These are phyloP conservation scores for Ophiostoma triangulosporum DNA, from an alignment of 2,329 filamentous ascomycete genomes.

Conservation along the genomic window DNA sequence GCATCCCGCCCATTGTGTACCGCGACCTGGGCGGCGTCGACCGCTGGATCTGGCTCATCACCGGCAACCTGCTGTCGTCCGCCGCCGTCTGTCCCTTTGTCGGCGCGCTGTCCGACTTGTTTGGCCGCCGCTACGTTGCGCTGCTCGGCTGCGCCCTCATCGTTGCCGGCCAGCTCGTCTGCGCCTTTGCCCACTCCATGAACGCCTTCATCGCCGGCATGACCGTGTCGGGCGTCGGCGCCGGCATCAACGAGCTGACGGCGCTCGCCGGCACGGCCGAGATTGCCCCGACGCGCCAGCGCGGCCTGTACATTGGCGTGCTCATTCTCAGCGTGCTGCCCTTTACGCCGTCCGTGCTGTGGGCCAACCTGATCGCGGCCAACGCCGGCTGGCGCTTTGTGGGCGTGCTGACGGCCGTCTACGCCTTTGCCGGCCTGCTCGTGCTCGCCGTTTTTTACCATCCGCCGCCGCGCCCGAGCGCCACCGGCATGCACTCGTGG, in stretches of 20 bases:
- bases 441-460: conserved; percentile 38
- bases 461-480: conserved; percentile 34
- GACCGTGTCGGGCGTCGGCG: conserved; percentile 47
- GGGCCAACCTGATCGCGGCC: conserved; percentile 38
- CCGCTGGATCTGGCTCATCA: conserved; percentile 47
- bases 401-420: conserved; percentile 37
- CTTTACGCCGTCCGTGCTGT: conserved; percentile 49
- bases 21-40: conserved; percentile 45
- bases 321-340: conserved; percentile 49
- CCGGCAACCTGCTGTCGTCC: conserved; percentile 40
- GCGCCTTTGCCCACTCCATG: conserved; percentile 43
- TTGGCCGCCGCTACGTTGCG: conserved; percentile 47
- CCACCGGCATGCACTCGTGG: conserved; percentile 23
- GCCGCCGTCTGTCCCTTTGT: conserved; percentile 50
- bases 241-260: conserved; percentile 55
- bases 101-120: conserved; percentile 49
- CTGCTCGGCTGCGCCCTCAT: conserved; percentile 39
- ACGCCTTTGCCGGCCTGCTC: conserved; percentile 37
- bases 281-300: conserved; percentile 50
- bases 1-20: conserved; percentile 41
- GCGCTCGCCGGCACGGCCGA: conserved; percentile 55
- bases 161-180: conserved; percentile 45
- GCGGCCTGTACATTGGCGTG: conserved; percentile 47
- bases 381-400: conserved; percentile 40
- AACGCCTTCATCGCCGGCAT: conserved; percentile 44